Base-by-base conservation (phyloP, 2,329 filamentous ascomycete species). In the Paraphoma chrysanthemicola region DNA sequence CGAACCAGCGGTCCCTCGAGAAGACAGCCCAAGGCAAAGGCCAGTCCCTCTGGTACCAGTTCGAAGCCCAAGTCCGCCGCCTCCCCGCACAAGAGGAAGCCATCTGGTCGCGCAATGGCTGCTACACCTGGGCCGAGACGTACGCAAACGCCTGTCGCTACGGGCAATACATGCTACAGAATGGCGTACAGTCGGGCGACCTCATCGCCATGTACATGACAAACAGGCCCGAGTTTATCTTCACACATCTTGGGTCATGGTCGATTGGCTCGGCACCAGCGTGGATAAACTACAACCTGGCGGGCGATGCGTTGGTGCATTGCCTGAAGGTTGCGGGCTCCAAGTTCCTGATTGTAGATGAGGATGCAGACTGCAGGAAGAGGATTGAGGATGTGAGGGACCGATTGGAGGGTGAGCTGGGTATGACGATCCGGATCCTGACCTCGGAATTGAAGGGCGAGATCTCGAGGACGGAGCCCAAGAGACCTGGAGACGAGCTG, bases 261-360 rank as follows among this genome's bases (percentile, higher is more conserved):
- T 83, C 86, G 9, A 84, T 91, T 53, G 89, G 89, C 3, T 86
- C 86, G 12, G 87, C 87, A 0, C 89, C 89, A 0, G 88, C 89
- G 0, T 83, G 90, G 74, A 88, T 92, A 71, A 92, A 92, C 71
- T 86, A 88, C 70, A 88, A 91, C 67, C 78, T 92, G 7, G 80
- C 83, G 7, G 86, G 85, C 0, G 83, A 88, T 60, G 85, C 88
- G 1, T 73, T 92, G 60, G 66, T 90, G 44, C 88, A 91, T 73
- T 91, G 88, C 63, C 67, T 91, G 45, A 83, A 81, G 54, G 80
- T 90, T 50, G 84, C 83, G 45, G 80, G 80, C 5, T 79, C 84
- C 1, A 80, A 79, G 61, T 57, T 81, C 30, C 48, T 83, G 42
- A 43, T 82, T 14, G 80, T 82, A 1, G 80, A 82, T 54, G 79